These are phyloP conservation scores for Pseudocohnilembus persalinus DNA, from an alignment of 169 alveolate species.

Conservation along the genomic window DNA sequence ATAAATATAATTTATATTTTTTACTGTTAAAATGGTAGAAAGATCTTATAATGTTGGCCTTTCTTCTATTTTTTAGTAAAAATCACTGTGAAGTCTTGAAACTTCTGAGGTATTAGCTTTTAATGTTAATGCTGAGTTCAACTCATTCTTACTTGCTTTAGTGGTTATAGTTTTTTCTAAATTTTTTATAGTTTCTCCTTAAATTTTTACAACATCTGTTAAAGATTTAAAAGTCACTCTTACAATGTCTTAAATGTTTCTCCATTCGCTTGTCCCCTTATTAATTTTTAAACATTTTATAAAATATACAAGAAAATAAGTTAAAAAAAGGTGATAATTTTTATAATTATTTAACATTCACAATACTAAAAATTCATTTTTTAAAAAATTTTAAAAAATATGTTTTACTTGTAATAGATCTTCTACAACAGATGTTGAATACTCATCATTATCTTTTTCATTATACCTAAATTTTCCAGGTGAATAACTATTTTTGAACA, in stretches of 20 bases:
- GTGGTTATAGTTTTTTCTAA: slow-evolving; percentile 41
- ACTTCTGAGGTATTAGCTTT: not conserved
- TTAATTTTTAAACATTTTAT: no score
- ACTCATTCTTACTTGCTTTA: slow-evolving; percentile 45
- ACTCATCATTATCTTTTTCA: slow-evolving; percentile 14
- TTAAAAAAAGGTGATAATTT: no score
- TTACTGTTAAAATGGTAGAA: not conserved
- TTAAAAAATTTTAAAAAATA: no score
- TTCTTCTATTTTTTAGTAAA: not conserved
- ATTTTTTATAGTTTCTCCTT: slow-evolving; percentile 63
- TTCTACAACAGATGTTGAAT: slow-evolving; percentile 27
- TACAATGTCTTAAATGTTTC: slow-evolving; percentile 63
- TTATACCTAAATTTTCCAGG: not conserved
- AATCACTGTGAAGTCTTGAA: not conserved
- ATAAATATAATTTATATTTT: no score
- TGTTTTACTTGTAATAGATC: slow-evolving; percentile 31
- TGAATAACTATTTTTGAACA: not conserved
- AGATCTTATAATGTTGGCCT: not conserved
- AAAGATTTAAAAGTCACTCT: slow-evolving; percentile 57
- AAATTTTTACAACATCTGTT: slow-evolving; percentile 53
- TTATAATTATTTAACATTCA: not conserved
- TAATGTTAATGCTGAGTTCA: slow-evolving; percentile 32
- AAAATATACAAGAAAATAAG: no score
- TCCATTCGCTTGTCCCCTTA: slow-evolving; percentile 54
- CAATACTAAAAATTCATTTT: not conserved